These are phyloP conservation scores for Mortierella sp. DNA, from an alignment of 371 early-diverging fungal genomes.

Conservation along the genomic window DNA sequence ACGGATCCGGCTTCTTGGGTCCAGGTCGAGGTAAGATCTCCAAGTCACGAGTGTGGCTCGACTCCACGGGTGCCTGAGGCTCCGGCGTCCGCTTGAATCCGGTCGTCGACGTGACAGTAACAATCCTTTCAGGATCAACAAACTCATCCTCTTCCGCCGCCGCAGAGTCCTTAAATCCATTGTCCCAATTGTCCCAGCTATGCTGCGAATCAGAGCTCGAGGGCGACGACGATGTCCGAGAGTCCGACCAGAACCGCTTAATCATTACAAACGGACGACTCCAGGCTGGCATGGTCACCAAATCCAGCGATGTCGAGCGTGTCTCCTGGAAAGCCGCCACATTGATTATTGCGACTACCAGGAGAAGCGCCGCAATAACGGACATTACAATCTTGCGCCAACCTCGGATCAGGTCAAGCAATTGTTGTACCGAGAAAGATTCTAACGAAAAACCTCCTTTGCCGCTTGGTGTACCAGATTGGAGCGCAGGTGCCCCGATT, in stretches of 20 bases:
- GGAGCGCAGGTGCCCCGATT: conserved; percentile 17
- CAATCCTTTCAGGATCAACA: not conserved
- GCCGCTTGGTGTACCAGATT: conserved; percentile 3
- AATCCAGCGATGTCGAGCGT: conserved; percentile 30
- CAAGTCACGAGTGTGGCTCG: conserved; percentile 5
- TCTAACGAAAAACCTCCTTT: not conserved
- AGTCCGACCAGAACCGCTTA: conserved; percentile 27
- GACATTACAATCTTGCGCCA: conserved; percentile 45
- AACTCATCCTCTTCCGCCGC: not conserved
- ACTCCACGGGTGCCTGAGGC: not conserved
- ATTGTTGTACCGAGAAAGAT: not conserved
- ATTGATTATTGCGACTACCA: conserved; percentile 45
- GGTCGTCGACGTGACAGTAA: not conserved
- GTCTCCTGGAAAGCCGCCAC: conserved; percentile 49
- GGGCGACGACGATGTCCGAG: not conserved
- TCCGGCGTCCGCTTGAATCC: not conserved
- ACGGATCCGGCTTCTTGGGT: not conserved
- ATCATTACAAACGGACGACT: conserved; percentile 23
- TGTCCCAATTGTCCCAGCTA: not conserved
- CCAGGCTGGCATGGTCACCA: conserved; percentile 28
- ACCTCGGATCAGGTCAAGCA: not conserved
- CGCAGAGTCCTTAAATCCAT: not conserved
- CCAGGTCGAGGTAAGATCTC: conserved; percentile 4
- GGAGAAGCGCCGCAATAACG: conserved; percentile 13
- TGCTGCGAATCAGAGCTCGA: not conserved